phyloP scores from a whole-genome alignment of 306 rosid genomes.

The Acacia acuminata region DNA sequence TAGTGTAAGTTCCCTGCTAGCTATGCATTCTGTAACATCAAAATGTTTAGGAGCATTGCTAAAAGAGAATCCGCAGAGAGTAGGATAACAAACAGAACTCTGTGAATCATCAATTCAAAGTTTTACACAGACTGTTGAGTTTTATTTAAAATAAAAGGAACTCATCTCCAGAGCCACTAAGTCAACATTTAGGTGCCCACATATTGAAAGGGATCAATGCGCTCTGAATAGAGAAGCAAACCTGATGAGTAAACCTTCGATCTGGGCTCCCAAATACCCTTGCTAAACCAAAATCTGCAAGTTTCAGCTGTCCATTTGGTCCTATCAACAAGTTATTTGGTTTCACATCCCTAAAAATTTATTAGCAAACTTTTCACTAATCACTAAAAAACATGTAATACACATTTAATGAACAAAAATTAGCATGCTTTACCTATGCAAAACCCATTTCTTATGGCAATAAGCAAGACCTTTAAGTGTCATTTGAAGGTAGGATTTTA shows the following conservation, averaged over 20 bases:
- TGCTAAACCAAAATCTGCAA: slow-evolving; percentile 98
- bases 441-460: slow-evolving; percentile 97
- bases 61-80: neutral
- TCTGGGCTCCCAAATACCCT: slow-evolving; percentile 96
- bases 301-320: slow-evolving; percentile 88
- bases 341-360: slow-evolving; percentile 89
- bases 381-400: slow-evolving; percentile 20
- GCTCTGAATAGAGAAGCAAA: slow-evolving; percentile 40
- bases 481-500: slow-evolving; percentile 89
- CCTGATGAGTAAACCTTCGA: slow-evolving; percentile 97
- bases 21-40: slow-evolving; percentile 18
- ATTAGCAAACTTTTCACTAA: slow-evolving; percentile 29
- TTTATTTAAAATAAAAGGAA: slow-evolving; percentile 23
- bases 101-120: neutral
- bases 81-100: neutral
- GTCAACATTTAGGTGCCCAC: neutral
- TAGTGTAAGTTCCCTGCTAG: neutral
- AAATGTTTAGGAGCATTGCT: slow-evolving; percentile 1
- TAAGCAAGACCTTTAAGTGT: slow-evolving; percentile 83
- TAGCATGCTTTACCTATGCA: slow-evolving; percentile 67
- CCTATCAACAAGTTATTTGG: slow-evolving; percentile 98
- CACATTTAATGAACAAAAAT: neutral
- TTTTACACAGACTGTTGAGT: slow-evolving; percentile 15
- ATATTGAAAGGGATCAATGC: slow-evolving; percentile 16
- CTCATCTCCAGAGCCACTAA: slow-evolving; percentile 17